Evolutionary conservation across 495 filamentous ascomycete genomes (phyloP).

Genomic region (Podospora australis): DNA sequence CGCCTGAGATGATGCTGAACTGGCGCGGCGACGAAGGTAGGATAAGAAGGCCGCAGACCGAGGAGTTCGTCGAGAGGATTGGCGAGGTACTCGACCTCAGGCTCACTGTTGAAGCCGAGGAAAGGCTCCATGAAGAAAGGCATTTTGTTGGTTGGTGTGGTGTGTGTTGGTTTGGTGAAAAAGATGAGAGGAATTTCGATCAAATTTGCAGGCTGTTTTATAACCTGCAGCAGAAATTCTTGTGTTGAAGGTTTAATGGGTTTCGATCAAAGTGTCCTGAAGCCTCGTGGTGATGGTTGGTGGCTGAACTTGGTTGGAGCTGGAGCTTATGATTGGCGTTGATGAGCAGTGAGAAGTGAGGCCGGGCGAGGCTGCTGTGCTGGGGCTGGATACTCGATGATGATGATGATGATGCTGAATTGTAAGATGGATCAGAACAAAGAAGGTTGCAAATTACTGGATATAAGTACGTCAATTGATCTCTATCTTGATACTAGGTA

Average conservation of each 20-base stretch:
- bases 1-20: too few relatives aligned
- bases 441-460: constrained; percentile 5
- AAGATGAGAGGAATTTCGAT: too few relatives aligned
- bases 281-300: not conserved
- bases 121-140: constrained; percentile 51
- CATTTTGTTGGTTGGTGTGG: constrained; percentile 45
- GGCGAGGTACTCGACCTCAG: constrained; percentile 40
- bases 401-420: constrained; percentile 5
- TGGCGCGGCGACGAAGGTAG: too few relatives aligned
- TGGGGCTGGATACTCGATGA: not conserved
- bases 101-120: constrained; percentile 38
- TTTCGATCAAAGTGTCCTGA: too few relatives aligned
- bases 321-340: constrained; percentile 2
- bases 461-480: constrained; percentile 1
- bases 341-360: too few relatives aligned
- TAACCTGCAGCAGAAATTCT: too few relatives aligned
- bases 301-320: not conserved
- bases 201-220: too few relatives aligned
- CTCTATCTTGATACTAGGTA: too few relatives aligned
- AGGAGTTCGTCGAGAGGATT: constrained; percentile 62
- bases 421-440: not conserved
- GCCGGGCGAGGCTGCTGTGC: not conserved
- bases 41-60: constrained; percentile 45
- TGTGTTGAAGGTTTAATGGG: too few relatives aligned
- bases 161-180: too few relatives aligned